Base-by-base conservation (phyloP, 2,329 filamentous ascomycete genomes). In the Aurifilum marmelostoma region DNA sequence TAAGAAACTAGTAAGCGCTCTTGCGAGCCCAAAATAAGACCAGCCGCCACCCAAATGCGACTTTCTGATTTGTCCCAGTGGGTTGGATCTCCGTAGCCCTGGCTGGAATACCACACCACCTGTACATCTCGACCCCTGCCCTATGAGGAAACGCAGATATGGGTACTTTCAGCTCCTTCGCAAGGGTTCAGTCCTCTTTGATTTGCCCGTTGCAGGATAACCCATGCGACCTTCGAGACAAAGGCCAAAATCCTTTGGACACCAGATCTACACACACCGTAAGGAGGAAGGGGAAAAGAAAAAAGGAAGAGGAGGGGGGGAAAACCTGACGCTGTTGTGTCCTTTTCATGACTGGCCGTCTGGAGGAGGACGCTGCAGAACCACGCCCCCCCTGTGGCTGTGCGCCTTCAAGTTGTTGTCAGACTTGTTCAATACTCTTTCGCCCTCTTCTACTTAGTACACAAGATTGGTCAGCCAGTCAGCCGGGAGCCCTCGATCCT, bases 1-100 rank as follows among this genome's bases (percentile, higher is more conserved):
- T 56, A 56, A 56, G 52, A 56, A 56, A 56, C 24, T 56, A 56
- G 52, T 56, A 56, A 29, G 24, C 24, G 52, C 52, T 47, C 43
- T 47, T 56, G 52, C 16, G 52, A 16, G 52, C 52, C 52, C 52
- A 56, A 56, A 56, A 56, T 32, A 56, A 56, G 27, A 56, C 52
- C 24, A 16, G 12, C 27, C 29, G 24, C 27, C 24, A 2, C 24
- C 52, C 24, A 3, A 3, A 5, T 4, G 5, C 14, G 52, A 18
- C 27, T 16, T 32, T 56, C 50, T 29, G 4, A 56, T 56, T 56
- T 27, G 52, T 56, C 24, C 52, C 52, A 56, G 52, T 18, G 27
- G 27, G 12, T 18, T 6, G 52, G 52, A 56, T 56, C 12, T 56
- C 52, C 52, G 52, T 27, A 29, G 50, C 4, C 27, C 12, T 7